Evolutionary conservation across 805 yeast genomes (phyloP), one percentile per base, ranked within the genome.

Genomic region (Wickerhamiella spandovensis): DNA sequence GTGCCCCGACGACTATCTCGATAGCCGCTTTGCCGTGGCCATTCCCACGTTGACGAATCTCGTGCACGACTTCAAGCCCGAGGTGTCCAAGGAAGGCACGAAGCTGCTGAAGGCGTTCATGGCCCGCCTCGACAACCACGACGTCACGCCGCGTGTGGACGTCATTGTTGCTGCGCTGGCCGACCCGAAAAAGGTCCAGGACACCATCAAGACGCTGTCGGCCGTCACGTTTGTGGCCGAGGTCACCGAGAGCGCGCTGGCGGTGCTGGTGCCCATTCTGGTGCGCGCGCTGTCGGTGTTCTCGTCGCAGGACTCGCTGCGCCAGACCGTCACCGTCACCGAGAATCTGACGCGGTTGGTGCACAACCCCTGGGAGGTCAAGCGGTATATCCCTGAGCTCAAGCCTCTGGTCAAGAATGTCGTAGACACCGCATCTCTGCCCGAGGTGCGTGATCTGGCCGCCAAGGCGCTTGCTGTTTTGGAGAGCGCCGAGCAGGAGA

Each of bases 191-290:
- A 84, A 84, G 64, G 95, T 90, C 47, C 85, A 95, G 51, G 82
- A 77, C 53, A 88, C 95, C 68, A 85, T 90, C 66, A 85, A 83
- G 68, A 78, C 90, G 43, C 75, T 90, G 55, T 83, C 95, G 2
- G 84, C 94, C 41, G 97, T 90, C 49, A 92, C 98, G 0, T 90
- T 90, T 66, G 97, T 90, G 47, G 95, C 98, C 45, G 98, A 92
- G 71, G 98, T 90, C 55, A 92, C 97, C 15, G 97, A 89, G 71
- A 94, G 97, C 5, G 94, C 95, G 3, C 73, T 90, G 59, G 78
- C 97, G 8, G 70, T 90, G 51, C 73, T 90, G 62, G 97, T 86
- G 44, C 98, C 98, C 45, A 89, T 89, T 57, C 76, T 90, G 61
- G 88, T 80, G 64, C 86, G 89, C 65, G 90, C 97, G 2, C 74